Evolutionary conservation across 1,139 yeast species (phyloP), one percentile per base, ranked within the genome.

Genomic region (Pichia sp.): DNA sequence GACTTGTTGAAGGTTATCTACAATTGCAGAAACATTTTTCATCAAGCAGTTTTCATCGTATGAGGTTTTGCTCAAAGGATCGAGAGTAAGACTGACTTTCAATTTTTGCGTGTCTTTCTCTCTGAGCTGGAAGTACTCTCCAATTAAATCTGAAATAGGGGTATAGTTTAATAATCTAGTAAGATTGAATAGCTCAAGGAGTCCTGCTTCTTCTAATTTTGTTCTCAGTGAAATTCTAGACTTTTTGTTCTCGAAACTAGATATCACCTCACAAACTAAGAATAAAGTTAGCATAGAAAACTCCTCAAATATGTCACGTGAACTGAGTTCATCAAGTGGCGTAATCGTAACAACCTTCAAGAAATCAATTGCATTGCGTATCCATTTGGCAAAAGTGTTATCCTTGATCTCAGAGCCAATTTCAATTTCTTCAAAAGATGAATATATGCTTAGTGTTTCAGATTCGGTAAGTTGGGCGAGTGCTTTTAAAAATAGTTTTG

Each of bases 201-300:
- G 58, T 10, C 80, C 70, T 1, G 79, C 72, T 44, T 76, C 77
- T 23, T 68, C 70, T 23, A 80, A 68, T 54, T 77, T 77, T 30
- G 72, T 63, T 54, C 84, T 65, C 29, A 78, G 61, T 1, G 66
- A 53, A 4, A 70, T 65, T 54, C 84, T 66, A 8, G 67, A 68
- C 43, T 67, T 64, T 1, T 70, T 60, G 30, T 68, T 64, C 0
- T 65, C 66, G 8, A 76, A 71, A n/a, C 75, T 72, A 10, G 70
- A 71, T 4, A 79, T 67, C 16, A 80, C 62, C 1, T 77, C 71
- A 54, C 78, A 75, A 5, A 79, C 63, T 50, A 80, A 65, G 48
- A 79, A 72, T 16, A 79, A 64, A 0, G 82, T 74, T 1, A 79
- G 72, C 52, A 79, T 68, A 0, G 74, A 68, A 57, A 79, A 80